Conservation (phyloP, 2,329 filamentous ascomycete genomes). For the Ophiostoma ulmi region DNA sequence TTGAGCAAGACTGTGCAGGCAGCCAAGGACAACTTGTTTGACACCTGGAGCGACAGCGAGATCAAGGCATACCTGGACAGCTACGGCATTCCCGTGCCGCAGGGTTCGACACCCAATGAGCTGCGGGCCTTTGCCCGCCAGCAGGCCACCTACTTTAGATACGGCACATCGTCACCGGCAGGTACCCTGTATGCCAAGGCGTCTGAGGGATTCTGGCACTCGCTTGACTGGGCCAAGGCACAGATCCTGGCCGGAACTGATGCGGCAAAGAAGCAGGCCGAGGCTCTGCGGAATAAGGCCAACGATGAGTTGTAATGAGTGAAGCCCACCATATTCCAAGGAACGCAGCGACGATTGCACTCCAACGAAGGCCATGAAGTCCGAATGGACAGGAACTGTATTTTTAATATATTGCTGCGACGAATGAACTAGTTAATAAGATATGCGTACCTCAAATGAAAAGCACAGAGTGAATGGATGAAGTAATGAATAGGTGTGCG, state of each 20-base stretch:
- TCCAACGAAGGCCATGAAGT: not conserved
- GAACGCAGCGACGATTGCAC: not conserved
- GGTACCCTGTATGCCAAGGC: constrained; percentile 63
- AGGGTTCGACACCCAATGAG: constrained; percentile 64
- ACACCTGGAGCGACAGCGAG: constrained; percentile 67
- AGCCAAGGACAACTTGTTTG: constrained; percentile 62
- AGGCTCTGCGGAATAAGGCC: constrained; percentile 34
- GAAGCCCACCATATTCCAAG: not conserved
- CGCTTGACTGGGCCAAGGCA: constrained; percentile 47
- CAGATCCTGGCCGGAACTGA: constrained; percentile 48
- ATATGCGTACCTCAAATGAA: not conserved
- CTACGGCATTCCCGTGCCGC: constrained; percentile 64
- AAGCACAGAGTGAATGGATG: not conserved
- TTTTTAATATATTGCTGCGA: not conserved
- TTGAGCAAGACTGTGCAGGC: constrained; percentile 59
- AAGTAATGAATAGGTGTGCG: constrained; percentile 30
- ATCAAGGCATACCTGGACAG: constrained; percentile 75
- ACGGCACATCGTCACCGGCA: constrained; percentile 63
- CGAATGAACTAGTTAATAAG: not conserved
- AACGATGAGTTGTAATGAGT: constrained; percentile 46
- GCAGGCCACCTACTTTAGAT: constrained; percentile 70
- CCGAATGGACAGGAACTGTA: not conserved
- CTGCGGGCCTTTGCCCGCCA: constrained; percentile 66
- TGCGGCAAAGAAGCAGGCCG: constrained; percentile 46
- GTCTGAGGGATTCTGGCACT: constrained; percentile 39